Conservation (phyloP, 2,329 filamentous ascomycete genomes). For the Orbilia oligospora region DNA sequence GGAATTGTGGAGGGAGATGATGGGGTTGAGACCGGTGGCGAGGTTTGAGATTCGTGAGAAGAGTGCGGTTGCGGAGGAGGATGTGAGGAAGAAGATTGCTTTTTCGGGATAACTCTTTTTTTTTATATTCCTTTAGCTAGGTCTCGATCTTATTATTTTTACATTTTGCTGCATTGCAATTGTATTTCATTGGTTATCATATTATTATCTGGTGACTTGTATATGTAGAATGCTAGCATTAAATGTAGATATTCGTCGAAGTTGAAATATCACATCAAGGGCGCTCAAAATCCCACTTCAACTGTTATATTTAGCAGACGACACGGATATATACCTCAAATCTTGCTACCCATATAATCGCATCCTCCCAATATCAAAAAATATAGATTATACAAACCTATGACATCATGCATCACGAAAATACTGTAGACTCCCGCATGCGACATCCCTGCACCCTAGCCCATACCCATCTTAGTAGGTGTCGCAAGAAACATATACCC, state of each 20-base stretch:
- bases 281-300: too few species aligned
- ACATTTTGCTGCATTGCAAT: neutral
- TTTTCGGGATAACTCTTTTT: neutral
- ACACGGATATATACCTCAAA: too few species aligned
- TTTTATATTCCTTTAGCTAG: too few species aligned
- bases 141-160: neutral
- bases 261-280: too few species aligned
- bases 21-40: conserved; percentile 3
- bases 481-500: neutral
- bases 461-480: conserved; percentile 2
- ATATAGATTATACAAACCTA: neutral
- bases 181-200: too few species aligned
- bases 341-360: too few species aligned
- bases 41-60: conserved; percentile 23
- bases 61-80: neutral
- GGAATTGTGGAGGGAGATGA: conserved; percentile 11
- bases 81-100: conserved; percentile 1
- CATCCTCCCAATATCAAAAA: too few species aligned
- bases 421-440: neutral
- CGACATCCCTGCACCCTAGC: neutral
- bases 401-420: too few species aligned
- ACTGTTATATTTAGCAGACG: too few species aligned
- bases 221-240: too few species aligned
- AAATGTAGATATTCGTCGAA: too few species aligned
- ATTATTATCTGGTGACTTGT: too few species aligned